Evolutionary conservation across 2,329 filamentous ascomycete genomes (phyloP), one percentile per base, ranked within the genome.

Genomic region (Aspergillus puulaauensis): DNA sequence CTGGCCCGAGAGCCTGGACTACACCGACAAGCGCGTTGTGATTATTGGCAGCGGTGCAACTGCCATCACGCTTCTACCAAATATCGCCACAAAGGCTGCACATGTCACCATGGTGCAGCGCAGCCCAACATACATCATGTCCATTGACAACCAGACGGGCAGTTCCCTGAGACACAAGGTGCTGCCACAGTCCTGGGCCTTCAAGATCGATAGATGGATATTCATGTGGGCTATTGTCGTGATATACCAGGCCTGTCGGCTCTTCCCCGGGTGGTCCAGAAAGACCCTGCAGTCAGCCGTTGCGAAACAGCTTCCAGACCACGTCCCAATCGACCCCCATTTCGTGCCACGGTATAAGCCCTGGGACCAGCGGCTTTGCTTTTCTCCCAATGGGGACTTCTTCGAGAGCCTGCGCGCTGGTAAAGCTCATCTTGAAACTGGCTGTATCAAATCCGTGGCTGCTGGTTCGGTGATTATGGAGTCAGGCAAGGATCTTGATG

Each of bases 31-130:
- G 73, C 83, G 84, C 45, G 79, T 93, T 21, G 82, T 90, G 43
- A 80, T 93, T 58, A 84, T 95, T 61, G 90, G 90, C 15, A 88
- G 84, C 15, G 91, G 91, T 6, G 91, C 91, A 2, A 96, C 91
- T 0, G 88, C 90, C 6, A 76, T 93, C 49, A 95, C 91, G 0
- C 80, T 96, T 1, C 72, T 96, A 3, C 91, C 91, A 0, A 83
- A 81, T 48, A 74, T 96, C 45, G 84, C 86, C 0, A 76, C 88
- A 43, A 83, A 82, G 40, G 90, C 89, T 4, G 75, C 74, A 4
- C 82, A 83, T 14, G 86, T 92, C 27, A 93, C 90, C 1, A 91
- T 93, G 84, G 80, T 96, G 2, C 91, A 96, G 75, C 85, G 91
- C 56, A 91, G 86, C 45, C 91, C 91, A 0, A 83, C 82, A 0